Base-by-base conservation (phyloP, 345 rosid species). In the Combretum micranthum region DNA sequence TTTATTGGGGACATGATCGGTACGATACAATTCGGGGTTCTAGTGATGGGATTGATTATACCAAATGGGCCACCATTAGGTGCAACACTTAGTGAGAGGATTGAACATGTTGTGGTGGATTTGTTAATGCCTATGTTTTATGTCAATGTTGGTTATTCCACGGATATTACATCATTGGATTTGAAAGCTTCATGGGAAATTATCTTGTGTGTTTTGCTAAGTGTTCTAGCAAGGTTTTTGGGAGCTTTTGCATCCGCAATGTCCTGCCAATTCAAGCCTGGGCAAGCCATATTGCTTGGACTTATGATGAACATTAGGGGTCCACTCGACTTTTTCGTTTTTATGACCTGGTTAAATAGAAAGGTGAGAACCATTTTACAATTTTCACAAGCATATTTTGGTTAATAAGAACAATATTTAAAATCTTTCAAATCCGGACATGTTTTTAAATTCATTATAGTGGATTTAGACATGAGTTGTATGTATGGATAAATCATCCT, bases 11-110 rank as follows among this genome's bases (percentile, higher is more conserved):
- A 64, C 55, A 11, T 50, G 32, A 4, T 64, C 14, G 62, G 62
- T 2, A 0, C 56, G 17, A 13, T 64, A 8, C 62, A 64, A 5
- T 13, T 51, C 0, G 75, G 70, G 12, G 57, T 59, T 15, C 43
- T 75, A 1, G 18, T 67, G 0, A 26, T 71, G 46, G 73, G 75
- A 0, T 47, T 64, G 8, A 20, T 75, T 3, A 53, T 75, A 43
- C 73, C 79, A 0, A 62, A 49, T 8, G 79, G 75, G 25, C 61
- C 68, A 5, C 75, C 70, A 0, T 25, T 70, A 0, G 75, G 79
- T 11, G 32, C 69, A 1, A 64, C 64, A 12, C 22, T 70, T 17
- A 52, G 53, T 19, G 62, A 68, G 45, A 70, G 61, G 64, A 53
- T 61, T n/a, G 79, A 75, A 45, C 20, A 39, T 2, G 4, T 70